Base-by-base conservation (phyloP, 352 stramenopile species). In the Pythium diclinum region DNA sequence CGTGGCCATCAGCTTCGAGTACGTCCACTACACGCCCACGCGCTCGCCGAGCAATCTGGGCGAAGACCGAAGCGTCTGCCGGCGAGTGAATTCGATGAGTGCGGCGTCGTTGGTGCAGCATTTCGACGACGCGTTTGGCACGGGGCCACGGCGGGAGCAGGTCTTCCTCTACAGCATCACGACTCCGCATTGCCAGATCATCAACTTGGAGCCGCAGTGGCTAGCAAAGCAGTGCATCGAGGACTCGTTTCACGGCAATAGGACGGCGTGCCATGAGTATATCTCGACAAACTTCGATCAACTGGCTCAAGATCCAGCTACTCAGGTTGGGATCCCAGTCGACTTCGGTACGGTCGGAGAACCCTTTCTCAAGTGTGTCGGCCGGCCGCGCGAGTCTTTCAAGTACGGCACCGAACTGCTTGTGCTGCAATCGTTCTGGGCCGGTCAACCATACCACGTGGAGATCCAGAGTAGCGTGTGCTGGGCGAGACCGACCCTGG, bases 401-500 rank as follows among this genome's bases (percentile, higher is more conserved):
- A 53, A 71, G 33, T 72, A 66, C 46, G 68, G 73, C 21, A 68
- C 68, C 3, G 73, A 77, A 28, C 51, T 78, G 61, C 58, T 79
- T 21, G 49, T 76, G 42, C 34, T 69, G 1, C 61, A 76, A 42
- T 62, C 52, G 6, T 83, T 70, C 46, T 78, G 72, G 72, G 66
- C 72, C 3, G 75, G 75, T 0, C 60, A 63, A 0, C 34, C 56
- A 19, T 74, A 61, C 42, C 59, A 72, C 38, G 36, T 79, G 4
- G 63, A 77, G 66, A 61, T 79, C 32, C 74, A 82, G 46, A 79
- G 53, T 25, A 79, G 69, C 42, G 36, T 61, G 19, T 82, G 72
- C 61, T 47, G 51, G 3, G 74, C 72, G 14, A 10, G 42, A 49
- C 42, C 42, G 34, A 42, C 34, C 9, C 34, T 3, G 8, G 14